Evolutionary conservation across 2,329 filamentous ascomycete species (phyloP), one percentile per base, ranked within the genome.

Genomic region (Aspergillus unguis): DNA sequence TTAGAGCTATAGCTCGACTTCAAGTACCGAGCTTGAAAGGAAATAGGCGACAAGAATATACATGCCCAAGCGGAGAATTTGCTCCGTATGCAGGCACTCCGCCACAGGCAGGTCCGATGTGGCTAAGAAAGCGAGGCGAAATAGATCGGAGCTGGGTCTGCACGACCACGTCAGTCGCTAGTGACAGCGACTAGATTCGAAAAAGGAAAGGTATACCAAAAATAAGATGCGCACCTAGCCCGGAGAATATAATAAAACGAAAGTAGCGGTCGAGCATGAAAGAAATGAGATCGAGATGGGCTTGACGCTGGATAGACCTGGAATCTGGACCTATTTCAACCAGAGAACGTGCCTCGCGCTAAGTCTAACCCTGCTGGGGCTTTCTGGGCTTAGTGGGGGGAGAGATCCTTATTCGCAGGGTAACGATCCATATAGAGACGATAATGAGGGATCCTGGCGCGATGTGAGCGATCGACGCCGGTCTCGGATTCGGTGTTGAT

Each of bases 71-170:
- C 45, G 35, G 50, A 6, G 37, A 33, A 45, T 27, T 17, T 46
- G 37, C 35, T 17, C 40, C 17, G 27, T 40, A 65, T 67, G 66
- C 66, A 71, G 57, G 55, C 58, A 61, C 70, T 72, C 65, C 70
- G 70, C 70, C 70, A 72, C 70, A 71, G 61, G 59, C 51, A 60
- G 61, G 55, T 49, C 52, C 53, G 48, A 44, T 43, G 61, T 64
- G 62, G 64, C 62, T 62, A 59, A 61, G 46, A 51, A 46, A 37
- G 38, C 42, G 41, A 44, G 41, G 38, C 42, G 41, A 44, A 54
- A 43, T 44, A 54, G 48, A 49, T 58, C 52, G 40, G 52, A 58
- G 58, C 56, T 61, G 56, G 52, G 54, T 45, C 61, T 56, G 60
- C 58, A 61, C 52, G 58, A 62, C 58, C 69, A 71, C 67, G 68